Evolutionary conservation across 352 stramenopile species (phyloP).

Genomic region (Phytophthora cactorum): DNA sequence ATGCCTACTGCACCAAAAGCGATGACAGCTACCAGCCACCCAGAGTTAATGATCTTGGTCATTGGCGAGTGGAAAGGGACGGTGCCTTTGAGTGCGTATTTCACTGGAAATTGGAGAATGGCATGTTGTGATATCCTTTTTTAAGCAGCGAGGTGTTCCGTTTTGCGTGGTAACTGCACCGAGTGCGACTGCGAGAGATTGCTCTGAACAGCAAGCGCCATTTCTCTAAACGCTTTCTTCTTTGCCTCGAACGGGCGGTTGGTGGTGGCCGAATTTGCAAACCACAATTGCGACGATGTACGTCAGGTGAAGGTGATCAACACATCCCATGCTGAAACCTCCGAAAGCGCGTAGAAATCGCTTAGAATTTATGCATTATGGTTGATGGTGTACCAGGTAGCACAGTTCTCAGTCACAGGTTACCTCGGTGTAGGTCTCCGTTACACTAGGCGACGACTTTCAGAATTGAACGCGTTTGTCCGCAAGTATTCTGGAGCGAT

Average conservation of each 20-base stretch:
- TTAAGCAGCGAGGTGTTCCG: neutral
- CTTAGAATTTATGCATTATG: neutral
- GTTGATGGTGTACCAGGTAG: neutral
- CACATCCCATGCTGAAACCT: slow-evolving; percentile 19
- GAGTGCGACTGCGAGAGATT: slow-evolving; percentile 11
- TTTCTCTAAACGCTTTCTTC: neutral
- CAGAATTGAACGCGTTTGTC: too few species aligned
- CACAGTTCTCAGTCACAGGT: slow-evolving; percentile 3
- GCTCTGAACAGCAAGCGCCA: slow-evolving; percentile 8
- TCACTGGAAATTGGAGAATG: slow-evolving; percentile 33
- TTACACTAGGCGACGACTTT: too few species aligned
- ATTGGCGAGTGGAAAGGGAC: slow-evolving; percentile 2
- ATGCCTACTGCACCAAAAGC: neutral
- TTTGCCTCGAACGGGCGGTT: too few species aligned
- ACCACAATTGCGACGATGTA: slow-evolving; percentile 17
- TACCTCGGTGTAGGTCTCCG: too few species aligned
- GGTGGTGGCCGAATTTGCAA: too few species aligned
- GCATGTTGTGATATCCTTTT: neutral
- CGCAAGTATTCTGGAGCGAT: too few species aligned
- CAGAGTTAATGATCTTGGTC: slow-evolving; percentile 19
- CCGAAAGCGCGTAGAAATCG: neutral
- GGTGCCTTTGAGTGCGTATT: slow-evolving; percentile 15
- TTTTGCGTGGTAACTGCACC: too few species aligned
- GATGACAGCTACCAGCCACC: slow-evolving; percentile 6
- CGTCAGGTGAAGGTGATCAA: slow-evolving; percentile 1